Evolutionary conservation across 495 filamentous ascomycete genomes (phyloP).

Genomic region (Corynascus novoguineensis): DNA sequence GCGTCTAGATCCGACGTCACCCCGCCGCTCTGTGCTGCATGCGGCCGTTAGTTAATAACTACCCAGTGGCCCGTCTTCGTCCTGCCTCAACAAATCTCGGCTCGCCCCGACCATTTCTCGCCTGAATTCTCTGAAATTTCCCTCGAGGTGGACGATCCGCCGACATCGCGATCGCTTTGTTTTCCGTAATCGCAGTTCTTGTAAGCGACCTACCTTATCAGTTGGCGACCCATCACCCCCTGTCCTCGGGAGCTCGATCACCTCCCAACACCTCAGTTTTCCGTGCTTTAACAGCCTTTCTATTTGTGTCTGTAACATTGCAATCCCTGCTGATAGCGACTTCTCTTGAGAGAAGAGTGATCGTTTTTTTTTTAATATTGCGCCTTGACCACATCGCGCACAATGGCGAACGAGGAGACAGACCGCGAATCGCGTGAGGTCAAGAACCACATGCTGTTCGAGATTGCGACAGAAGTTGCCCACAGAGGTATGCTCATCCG

Average conservation of each 20-base stretch:
- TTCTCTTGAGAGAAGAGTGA: background rate
- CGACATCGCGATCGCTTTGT: background rate
- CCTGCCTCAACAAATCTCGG: constrained; percentile 11
- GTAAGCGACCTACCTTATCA: background rate
- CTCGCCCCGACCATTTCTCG: constrained; percentile 9
- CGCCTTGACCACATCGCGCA: background rate
- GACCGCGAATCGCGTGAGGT: constrained; percentile 42
- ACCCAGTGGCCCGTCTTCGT: constrained; percentile 5
- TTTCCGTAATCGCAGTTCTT: background rate
- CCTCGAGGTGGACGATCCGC: background rate
- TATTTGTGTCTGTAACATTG: background rate
- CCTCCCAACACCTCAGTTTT: background rate
- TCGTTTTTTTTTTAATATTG: background rate
- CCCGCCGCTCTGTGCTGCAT: constrained; percentile 7
- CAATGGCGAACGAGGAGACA: constrained; percentile 31
- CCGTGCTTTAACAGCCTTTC: background rate
- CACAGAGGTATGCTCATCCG: constrained; percentile 66
- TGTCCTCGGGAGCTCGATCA: background rate
- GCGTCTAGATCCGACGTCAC: constrained; percentile 17
- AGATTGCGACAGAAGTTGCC: constrained; percentile 93
- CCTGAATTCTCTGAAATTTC: background rate
- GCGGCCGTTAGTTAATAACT: constrained; percentile 18
- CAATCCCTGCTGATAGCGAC: constrained; percentile 3
- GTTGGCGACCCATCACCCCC: background rate
- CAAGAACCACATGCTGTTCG: constrained; percentile 65